Base-by-base conservation (phyloP, 352 stramenopile species). In the Phytophthora nicotianae region DNA sequence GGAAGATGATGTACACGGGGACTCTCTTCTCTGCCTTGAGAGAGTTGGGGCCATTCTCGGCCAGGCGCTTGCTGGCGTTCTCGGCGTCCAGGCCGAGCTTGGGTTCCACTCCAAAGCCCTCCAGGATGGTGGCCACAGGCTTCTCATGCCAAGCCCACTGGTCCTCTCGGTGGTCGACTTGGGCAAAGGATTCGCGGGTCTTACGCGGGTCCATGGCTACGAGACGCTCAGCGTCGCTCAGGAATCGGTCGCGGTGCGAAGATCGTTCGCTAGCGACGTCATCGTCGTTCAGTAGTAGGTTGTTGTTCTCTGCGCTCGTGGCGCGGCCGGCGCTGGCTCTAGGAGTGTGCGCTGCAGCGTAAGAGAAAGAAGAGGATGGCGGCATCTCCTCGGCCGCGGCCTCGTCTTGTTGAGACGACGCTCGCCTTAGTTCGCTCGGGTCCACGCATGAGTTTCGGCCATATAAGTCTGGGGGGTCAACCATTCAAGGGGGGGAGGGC, bases 311-410 rank as follows among this genome's bases (percentile, higher is more conserved):
- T 57, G 50, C 67, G 47, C 40, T 58, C 50, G 16, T 3, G 40
- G 40, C 40, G 40, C 40, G 17, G 17, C 13, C 21, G 35, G 23
- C 27, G 56, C 63, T 69, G 47, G 68, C 76, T 68, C 74, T 88
- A 88, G 82, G 75, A 79, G 82, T 91, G 75, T 46, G 74, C 74
- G 74, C 71, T 67, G 60, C 70, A 65, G 64, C 76, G 76, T 88
- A 89, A 41, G 68, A 88, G 77, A 75, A 84, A 79, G 77, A 84
- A 62, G 74, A 81, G 63, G 69, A 68, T 23, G 57, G 65, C 63
- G 68, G 54, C 51, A 54, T 70, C 52, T 65, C 53, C 54, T 72
- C 63, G 58, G 33, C 49, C 58, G 42, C 46, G 52, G 57, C 59
- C 23, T 50, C 50, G 60, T 58, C 54, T 61, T 53, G 54, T 23